Conservation (phyloP, 2,329 filamentous ascomycete genomes). For the Colletotrichum viniferum region DNA sequence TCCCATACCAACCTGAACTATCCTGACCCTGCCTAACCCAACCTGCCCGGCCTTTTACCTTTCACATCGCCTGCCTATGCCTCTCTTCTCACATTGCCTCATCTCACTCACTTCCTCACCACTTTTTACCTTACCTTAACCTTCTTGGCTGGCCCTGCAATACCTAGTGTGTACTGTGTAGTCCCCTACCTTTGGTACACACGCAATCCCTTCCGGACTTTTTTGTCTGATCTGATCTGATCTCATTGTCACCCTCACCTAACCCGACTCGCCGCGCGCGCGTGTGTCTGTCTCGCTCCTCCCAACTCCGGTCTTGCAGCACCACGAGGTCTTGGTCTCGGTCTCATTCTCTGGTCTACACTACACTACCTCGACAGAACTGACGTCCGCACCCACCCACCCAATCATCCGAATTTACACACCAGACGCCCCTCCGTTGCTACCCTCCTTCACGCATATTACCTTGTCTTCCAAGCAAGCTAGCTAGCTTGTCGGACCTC, state of each 20-base stretch:
- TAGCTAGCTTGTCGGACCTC: not conserved
- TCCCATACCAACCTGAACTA: not conserved
- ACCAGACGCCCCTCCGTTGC: conserved; percentile 12
- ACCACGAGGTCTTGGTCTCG: not conserved
- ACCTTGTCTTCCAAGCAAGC: conserved; percentile 7
- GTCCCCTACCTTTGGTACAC: not conserved
- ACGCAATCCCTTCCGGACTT: not conserved
- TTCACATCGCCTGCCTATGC: not conserved
- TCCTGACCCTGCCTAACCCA: not conserved
- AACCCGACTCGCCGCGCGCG: not conserved
- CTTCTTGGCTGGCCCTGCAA: not conserved
- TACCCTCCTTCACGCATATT: conserved; percentile 11
- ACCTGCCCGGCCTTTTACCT: not conserved
- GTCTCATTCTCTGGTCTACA: not conserved
- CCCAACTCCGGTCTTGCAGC: not conserved
- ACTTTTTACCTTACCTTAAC: not conserved
- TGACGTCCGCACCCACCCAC: conserved; percentile 9
- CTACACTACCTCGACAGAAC: not conserved
- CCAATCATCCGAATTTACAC: conserved; percentile 17
- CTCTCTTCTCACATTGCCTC: not conserved
- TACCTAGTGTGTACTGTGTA: not conserved
- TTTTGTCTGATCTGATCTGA: not conserved
- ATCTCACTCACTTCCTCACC: not conserved
- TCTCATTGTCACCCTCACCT: not conserved
- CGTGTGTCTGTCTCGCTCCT: not conserved